Conservation (phyloP, 2,329 filamentous ascomycete species). For the Magnaporthiopsis incrustans region DNA sequence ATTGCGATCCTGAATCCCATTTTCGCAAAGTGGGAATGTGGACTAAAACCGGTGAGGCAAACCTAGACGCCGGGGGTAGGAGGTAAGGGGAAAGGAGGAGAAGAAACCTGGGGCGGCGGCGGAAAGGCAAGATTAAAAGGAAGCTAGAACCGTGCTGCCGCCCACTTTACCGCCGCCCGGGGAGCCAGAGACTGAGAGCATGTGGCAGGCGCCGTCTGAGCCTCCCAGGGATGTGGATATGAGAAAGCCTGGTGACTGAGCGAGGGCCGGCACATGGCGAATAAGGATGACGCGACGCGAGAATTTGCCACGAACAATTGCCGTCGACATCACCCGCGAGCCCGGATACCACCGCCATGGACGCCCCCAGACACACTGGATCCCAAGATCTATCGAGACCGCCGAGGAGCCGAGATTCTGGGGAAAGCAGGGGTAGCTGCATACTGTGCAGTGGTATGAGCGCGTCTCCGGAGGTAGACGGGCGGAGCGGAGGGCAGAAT, state of each 20-base stretch:
- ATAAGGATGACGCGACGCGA: neutral
- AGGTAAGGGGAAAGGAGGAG: neutral
- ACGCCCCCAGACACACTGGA: no score
- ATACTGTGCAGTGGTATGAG: neutral
- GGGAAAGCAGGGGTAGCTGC: no score
- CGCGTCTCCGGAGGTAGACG: neutral
- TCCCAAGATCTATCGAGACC: neutral
- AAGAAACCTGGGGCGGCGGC: neutral
- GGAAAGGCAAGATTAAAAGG: neutral
- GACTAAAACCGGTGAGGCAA: neutral
- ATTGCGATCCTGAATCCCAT: constrained; percentile 19
- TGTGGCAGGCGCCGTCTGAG: no score
- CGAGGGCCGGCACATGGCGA: neutral
- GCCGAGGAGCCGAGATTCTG: neutral
- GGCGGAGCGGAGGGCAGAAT: neutral
- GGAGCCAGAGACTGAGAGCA: neutral
- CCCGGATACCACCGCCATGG: neutral
- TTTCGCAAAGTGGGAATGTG: neutral
- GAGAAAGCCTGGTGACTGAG: neutral
- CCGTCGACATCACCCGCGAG: neutral
- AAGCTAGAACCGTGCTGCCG: neutral
- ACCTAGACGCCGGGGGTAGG: neutral
- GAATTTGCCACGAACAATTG: neutral
- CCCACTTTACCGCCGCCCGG: neutral
- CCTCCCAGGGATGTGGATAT: neutral